Conservation (phyloP, 345 rosid genomes). For the Aegle marmelos region DNA sequence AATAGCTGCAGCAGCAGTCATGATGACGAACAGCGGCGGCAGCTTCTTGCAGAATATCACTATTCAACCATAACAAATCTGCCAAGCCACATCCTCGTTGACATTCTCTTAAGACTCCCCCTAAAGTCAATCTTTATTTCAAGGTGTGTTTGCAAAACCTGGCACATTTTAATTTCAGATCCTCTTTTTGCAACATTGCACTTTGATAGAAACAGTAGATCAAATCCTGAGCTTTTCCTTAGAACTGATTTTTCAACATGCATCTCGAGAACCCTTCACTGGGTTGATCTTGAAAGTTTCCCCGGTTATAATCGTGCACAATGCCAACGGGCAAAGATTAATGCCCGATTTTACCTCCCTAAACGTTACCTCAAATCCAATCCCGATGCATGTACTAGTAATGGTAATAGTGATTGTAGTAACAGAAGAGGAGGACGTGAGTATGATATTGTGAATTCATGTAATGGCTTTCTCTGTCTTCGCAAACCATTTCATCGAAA, state of each 20-base stretch:
- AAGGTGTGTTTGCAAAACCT: slow-evolving; percentile 22
- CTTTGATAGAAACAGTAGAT: not conserved
- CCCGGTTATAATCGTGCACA: not conserved
- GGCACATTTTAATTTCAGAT: slow-evolving; percentile 6
- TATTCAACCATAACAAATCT: not conserved
- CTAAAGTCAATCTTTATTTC: slow-evolving; percentile 7
- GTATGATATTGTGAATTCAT: slow-evolving; percentile 15
- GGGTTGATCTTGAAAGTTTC: slow-evolving; percentile 7
- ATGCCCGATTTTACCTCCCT: slow-evolving; percentile 16
- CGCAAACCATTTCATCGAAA: not conserved
- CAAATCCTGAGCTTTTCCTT: slow-evolving; percentile 14
- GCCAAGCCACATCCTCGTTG: slow-evolving; percentile 11
- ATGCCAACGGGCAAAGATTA: not conserved
- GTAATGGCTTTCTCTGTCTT: slow-evolving; percentile 30
- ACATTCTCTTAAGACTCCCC: slow-evolving; percentile 14
- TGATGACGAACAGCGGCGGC: not conserved
- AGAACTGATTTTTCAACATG: not conserved
- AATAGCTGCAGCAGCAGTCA: not conserved
- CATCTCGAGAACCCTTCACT: slow-evolving; percentile 14
- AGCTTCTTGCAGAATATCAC: not conserved
- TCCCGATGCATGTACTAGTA: not conserved
- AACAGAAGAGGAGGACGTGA: not conserved
- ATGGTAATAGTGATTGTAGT: too few relatives aligned
- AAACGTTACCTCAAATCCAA: not conserved
- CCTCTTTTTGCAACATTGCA: slow-evolving; percentile 12